These are phyloP conservation scores for Pichia sp. DNA, from an alignment of 1,139 yeast species.

Conservation along the genomic window DNA sequence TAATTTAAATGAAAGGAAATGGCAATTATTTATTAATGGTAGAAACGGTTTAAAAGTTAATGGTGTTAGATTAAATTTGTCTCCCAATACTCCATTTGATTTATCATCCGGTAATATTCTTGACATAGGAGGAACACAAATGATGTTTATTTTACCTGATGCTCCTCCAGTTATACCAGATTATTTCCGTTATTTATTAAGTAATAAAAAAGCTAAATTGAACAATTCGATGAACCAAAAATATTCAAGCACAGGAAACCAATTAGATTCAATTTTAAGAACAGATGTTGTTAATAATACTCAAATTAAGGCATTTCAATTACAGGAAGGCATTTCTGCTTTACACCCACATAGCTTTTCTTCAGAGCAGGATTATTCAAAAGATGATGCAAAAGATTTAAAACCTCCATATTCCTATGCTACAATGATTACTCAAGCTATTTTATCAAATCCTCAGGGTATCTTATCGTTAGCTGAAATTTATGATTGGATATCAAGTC, in stretches of 20 bases:
- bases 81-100: slow-evolving; percentile 37
- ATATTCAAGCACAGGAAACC: slow-evolving; percentile 3
- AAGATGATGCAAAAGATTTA: slow-evolving; percentile 83
- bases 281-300: slow-evolving; percentile 16
- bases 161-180: slow-evolving; percentile 64
- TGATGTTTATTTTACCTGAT: slow-evolving; percentile 97
- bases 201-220: slow-evolving; percentile 23
- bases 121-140: slow-evolving; percentile 95
- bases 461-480: slow-evolving; percentile 86
- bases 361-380: slow-evolving; percentile 67
- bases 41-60: slow-evolving; percentile 92
- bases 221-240: slow-evolving; percentile 1
- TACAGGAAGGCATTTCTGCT: slow-evolving; percentile 25
- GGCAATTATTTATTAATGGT: slow-evolving; percentile 83
- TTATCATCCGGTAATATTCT: slow-evolving; percentile 80
- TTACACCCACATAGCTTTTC: slow-evolving; percentile 16
- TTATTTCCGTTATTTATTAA: slow-evolving; percentile 39
- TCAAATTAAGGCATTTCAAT: slow-evolving; percentile 43
- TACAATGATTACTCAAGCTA: slow-evolving; percentile 97
- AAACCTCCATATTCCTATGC: slow-evolving; percentile 98
- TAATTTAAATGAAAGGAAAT: slow-evolving; percentile 63
- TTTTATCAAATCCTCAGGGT: slow-evolving; percentile 79
- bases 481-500: slow-evolving; percentile 80
- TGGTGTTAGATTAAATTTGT: slow-evolving; percentile 50
- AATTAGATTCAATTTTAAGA: slow-evolving; percentile 11